Base-by-base conservation (phyloP, 2,329 filamentous ascomycete species). In the Claviceps sp. region DNA sequence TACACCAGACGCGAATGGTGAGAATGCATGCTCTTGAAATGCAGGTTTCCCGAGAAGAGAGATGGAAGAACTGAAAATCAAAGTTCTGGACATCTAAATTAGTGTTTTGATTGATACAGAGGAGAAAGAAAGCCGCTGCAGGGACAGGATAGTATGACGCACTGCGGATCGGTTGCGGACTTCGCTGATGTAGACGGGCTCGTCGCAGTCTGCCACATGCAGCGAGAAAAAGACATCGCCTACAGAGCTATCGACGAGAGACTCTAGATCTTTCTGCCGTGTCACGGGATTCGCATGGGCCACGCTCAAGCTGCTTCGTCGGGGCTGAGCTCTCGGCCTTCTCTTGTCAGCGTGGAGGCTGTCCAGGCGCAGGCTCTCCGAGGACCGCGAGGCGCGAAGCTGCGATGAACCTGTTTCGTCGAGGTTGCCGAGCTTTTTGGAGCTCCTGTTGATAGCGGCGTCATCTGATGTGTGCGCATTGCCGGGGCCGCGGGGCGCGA, bases 101-200 rank as follows among this genome's bases (percentile, higher is more conserved):
- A 44, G 48, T 22, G 9, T 42, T 20, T 34, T 5, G 14, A 7
- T 34, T 34, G 24, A 4, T 6, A 20, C 7, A 8, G 24, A 9
- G 3, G 20, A 20, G 40, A 20, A 13, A 26, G 2, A 26, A 20
- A 18, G 7, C 18, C 47, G 24, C 47, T 6, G 8, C 8, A 8
- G 9, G 13, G 3, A 44, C 24, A 20, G 11, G 26, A 37, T 37
- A 6, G 4, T 43, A 47, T 44, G 13, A 52, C 65, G 55, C 67
- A 79, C 76, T 68, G 88, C 89, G n/a, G 86, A 82, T 61, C 82
- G 81, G 59, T 85, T 78, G 30, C 83, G 78, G 22, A 85, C 74
- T 68, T 97, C 91, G 62, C 89, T 95, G 60, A 95, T 79, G 65
- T 96, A 96, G n/a, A 96, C 70, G 0, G 91, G 89, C 16, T 88